Conservation (phyloP, 768 basidiomycete genomes). For the Guyanaporus albipodus region DNA sequence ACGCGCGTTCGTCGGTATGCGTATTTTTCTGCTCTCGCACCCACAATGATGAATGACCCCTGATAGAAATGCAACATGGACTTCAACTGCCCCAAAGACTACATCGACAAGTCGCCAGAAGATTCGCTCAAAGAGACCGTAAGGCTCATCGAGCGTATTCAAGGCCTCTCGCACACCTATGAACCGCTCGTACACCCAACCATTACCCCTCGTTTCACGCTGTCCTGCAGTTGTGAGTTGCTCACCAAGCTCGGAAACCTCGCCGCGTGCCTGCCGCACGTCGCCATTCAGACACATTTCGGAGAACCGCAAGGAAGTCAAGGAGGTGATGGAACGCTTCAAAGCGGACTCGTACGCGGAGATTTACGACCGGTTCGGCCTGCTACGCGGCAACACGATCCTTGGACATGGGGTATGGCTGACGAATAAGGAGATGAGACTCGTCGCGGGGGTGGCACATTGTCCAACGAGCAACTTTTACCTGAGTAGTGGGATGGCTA, state of each 20-base stretch:
- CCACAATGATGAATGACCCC: slow-evolving; percentile 7
- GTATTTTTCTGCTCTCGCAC: slow-evolving; percentile 14
- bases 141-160: slow-evolving; percentile 64
- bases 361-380: slow-evolving; percentile 72
- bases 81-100: slow-evolving; percentile 65
- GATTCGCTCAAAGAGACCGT: slow-evolving; percentile 58
- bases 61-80: slow-evolving; percentile 29
- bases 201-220: slow-evolving; percentile 90
- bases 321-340: slow-evolving; percentile 60
- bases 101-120: slow-evolving; percentile 55
- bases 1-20: slow-evolving; percentile 78
- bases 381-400: slow-evolving; percentile 74
- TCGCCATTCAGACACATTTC: slow-evolving; percentile 89
- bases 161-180: slow-evolving; percentile 29
- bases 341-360: slow-evolving; percentile 65
- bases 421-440: slow-evolving; percentile 59
- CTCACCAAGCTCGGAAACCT: slow-evolving; percentile 56
- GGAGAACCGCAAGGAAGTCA: slow-evolving; percentile 73
- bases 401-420: slow-evolving; percentile 85
- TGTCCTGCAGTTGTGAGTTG: slow-evolving; percentile 71
- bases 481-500: slow-evolving; percentile 77
- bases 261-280: slow-evolving; percentile 48
- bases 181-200: slow-evolving; percentile 78
- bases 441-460: slow-evolving; percentile 86
- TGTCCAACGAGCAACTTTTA: slow-evolving; percentile 95